Conservation (phyloP, 306 rosid species). For the Glycine latifolia region DNA sequence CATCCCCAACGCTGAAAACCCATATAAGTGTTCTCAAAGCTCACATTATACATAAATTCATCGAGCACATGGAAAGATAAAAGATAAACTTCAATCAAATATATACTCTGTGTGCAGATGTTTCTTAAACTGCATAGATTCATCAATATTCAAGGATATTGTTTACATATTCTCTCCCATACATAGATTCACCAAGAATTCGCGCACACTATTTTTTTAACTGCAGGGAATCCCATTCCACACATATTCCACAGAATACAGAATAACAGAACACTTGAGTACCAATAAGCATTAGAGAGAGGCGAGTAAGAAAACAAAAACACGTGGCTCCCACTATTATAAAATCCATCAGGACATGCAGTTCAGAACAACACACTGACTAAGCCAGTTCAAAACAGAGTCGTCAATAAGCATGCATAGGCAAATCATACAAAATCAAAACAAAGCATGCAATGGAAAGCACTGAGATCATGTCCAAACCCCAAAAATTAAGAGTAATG, state of each 20-base stretch:
- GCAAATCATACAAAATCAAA: neutral
- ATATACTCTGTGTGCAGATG: neutral
- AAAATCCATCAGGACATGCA: constrained; percentile 5
- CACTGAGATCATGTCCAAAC: neutral
- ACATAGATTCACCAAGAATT: neutral
- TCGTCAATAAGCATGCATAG: neutral
- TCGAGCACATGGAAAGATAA: neutral
- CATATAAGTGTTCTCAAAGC: neutral
- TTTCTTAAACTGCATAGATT: neutral
- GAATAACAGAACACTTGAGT: neutral
- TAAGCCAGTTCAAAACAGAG: neutral
- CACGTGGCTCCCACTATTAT: neutral
- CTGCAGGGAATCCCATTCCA: neutral
- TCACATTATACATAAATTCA: neutral
- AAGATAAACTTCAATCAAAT: constrained; percentile 8
- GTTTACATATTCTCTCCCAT: neutral
- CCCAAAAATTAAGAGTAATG: neutral
- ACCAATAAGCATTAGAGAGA: neutral
- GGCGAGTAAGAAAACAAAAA: neutral
- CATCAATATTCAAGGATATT: neutral
- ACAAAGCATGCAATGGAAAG: neutral
- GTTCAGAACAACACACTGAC: constrained; percentile 6
- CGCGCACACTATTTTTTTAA: neutral
- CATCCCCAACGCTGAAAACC: neutral
- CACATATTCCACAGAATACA: neutral